phyloP scores from a whole-genome alignment of 257 asterid species.

The Craterostigma plantagineum region DNA sequence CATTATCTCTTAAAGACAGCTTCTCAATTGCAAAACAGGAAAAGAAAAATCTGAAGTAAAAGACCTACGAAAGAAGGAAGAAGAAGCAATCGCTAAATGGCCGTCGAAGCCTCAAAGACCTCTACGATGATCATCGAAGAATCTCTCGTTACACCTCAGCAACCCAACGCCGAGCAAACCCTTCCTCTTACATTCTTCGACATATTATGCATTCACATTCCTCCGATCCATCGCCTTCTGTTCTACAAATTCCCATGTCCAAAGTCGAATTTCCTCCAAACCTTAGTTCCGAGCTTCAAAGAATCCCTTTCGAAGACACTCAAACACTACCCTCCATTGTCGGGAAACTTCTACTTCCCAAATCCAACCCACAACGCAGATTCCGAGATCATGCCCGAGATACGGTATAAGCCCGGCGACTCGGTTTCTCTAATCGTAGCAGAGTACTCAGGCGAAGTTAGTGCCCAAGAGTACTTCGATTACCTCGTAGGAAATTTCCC shows the following conservation, averaged over 20 bases:
- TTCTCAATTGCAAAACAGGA: too few species aligned
- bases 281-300: constrained; percentile 21
- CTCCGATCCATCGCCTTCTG: constrained; percentile 17
- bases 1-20: too few species aligned
- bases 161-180: constrained; percentile 14
- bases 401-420: constrained; percentile 21
- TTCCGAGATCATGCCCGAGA: constrained; percentile 12
- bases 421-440: constrained; percentile 17
- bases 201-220: constrained; percentile 20
- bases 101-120: too few species aligned
- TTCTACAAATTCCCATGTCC: constrained; percentile 19
- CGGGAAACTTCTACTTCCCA: constrained; percentile 20
- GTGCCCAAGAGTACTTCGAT: constrained; percentile 13
- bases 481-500: constrained; percentile 14
- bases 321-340: constrained; percentile 25
- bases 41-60: too few species aligned
- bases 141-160: too few species aligned
- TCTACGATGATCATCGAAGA: too few species aligned
- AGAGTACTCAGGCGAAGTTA: too few species aligned
- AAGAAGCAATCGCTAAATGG: too few species aligned
- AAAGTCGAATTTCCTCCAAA: constrained; percentile 14
- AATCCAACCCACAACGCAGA: not conserved
- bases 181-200: constrained; percentile 28
- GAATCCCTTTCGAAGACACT: constrained; percentile 28
- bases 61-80: too few species aligned